These are phyloP conservation scores for Talaromyces albobiverticillius DNA, from an alignment of 2,329 filamentous ascomycete species.

Conservation along the genomic window DNA sequence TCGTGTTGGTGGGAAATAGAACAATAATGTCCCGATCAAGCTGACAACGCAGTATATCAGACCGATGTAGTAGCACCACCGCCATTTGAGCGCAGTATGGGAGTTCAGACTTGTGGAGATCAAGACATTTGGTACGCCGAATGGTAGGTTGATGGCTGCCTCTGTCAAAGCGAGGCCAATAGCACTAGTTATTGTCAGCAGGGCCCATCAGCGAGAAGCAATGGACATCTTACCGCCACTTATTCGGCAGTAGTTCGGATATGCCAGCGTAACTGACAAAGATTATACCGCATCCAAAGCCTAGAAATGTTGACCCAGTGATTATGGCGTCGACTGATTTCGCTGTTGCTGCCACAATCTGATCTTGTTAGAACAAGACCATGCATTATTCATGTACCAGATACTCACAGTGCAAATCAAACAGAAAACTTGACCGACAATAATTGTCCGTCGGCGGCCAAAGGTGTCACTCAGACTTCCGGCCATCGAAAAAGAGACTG, in stretches of 20 bases:
- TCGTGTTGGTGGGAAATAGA: background rate
- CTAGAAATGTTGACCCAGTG: background rate
- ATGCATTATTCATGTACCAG: background rate
- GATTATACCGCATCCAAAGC: background rate
- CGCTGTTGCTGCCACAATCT: constrained; percentile 1
- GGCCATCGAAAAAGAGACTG: background rate
- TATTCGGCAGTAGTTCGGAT: background rate
- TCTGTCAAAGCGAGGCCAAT: background rate
- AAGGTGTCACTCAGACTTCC: background rate
- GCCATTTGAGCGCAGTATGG: background rate
- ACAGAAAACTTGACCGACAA: background rate
- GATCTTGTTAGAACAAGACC: no score
- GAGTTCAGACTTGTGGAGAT: background rate
- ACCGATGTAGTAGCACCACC: background rate
- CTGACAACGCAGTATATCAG: background rate
- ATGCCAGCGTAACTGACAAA: constrained; percentile 1
- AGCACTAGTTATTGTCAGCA: background rate
- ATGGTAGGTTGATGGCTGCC: no score
- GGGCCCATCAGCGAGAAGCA: background rate
- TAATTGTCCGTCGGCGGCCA: background rate
- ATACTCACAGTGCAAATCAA: no score
- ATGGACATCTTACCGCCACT: background rate
- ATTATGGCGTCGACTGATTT: background rate
- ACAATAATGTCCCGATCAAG: background rate
- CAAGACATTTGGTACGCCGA: no score